Conservation (phyloP, 1,284 basidiomycete genomes). For the Veloboletus limbatus region DNA sequence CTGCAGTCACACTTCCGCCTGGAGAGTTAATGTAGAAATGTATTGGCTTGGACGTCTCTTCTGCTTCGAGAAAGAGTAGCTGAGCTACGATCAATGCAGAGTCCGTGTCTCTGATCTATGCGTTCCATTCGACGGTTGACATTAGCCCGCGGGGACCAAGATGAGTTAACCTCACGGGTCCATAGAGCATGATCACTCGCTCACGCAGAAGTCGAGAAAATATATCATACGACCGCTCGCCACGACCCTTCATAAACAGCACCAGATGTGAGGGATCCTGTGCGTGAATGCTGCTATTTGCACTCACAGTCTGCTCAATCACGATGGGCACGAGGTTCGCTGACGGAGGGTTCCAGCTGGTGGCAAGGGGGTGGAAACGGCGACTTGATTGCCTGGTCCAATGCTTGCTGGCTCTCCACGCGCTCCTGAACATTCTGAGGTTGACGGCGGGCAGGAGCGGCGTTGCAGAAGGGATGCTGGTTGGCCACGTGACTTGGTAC, state of each 20-base stretch:
- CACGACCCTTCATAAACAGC: slow-evolving; percentile 63
- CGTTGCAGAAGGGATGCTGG: not conserved
- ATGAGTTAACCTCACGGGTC: slow-evolving; percentile 59
- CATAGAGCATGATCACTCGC: slow-evolving; percentile 90
- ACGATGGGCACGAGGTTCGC: slow-evolving; percentile 83
- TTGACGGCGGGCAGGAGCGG: not conserved
- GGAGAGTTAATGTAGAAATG: slow-evolving; percentile 95
- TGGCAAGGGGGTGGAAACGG: slow-evolving; percentile 48
- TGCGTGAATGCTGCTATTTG: slow-evolving; percentile 6
- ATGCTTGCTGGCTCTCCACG: slow-evolving; percentile 25
- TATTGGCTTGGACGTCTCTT: slow-evolving; percentile 88
- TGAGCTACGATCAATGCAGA: slow-evolving; percentile 86
- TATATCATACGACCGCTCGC: slow-evolving; percentile 92
- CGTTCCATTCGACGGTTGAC: slow-evolving; percentile 13
- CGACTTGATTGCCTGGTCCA: slow-evolving; percentile 30
- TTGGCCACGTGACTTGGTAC: slow-evolving; percentile 24
- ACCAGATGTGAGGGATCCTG: slow-evolving; percentile 12
- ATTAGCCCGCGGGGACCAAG: slow-evolving; percentile 12
- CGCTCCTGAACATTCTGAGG: slow-evolving; percentile 21
- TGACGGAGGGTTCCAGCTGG: slow-evolving; percentile 43
- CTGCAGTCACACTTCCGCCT: slow-evolving; percentile 90
- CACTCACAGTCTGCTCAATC: slow-evolving; percentile 83
- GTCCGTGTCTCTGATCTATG: slow-evolving; percentile 79
- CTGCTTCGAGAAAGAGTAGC: slow-evolving; percentile 90
- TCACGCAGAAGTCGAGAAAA: slow-evolving; percentile 89